A percentile compares a stretch with the other conserved stretches of the same genome.
These are phyloP conservation scores for Ceratocystis variospora DNA, from an alignment of 2,329 filamentous ascomycete genomes.

Conservation along the genomic window DNA sequence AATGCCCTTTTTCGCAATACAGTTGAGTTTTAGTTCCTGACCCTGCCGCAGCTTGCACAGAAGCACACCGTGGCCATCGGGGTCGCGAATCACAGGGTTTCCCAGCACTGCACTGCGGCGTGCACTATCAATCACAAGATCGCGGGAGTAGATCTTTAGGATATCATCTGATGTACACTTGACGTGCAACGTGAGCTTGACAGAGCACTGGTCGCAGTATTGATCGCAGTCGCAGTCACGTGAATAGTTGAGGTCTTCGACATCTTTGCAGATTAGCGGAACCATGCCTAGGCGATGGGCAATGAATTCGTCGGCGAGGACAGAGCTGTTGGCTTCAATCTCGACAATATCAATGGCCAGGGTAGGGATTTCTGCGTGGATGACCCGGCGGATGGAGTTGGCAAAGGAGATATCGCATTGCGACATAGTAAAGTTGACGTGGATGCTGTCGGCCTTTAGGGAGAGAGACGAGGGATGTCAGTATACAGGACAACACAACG, in stretches of 20 bases:
- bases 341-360: conserved; percentile 92
- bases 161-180: conserved; percentile 74
- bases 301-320: conserved; percentile 91
- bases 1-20: conserved; percentile 95
- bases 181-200: conserved; percentile 71
- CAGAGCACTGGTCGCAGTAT: conserved; percentile 83
- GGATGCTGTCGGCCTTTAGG: conserved; percentile 56
- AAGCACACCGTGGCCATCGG: conserved; percentile 65
- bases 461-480: background rate
- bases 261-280: conserved; percentile 70
- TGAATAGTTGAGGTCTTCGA: conserved; percentile 70
- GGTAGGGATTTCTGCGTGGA: conserved; percentile 87
- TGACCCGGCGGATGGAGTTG: conserved; percentile 79
- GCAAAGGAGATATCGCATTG: conserved; percentile 84
- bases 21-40: conserved; percentile 80
- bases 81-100: conserved; percentile 69
- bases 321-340: conserved; percentile 85
- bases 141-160: conserved; percentile 87
- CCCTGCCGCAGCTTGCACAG: conserved; percentile 83
- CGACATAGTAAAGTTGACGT: conserved; percentile 82
- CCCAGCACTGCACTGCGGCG: conserved; percentile 64
- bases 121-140: conserved; percentile 59
- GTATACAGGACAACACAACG: background rate
- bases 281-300: conserved; percentile 83
- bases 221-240: conserved; percentile 95